Percentiles rank a stretch among this genome's conserved stretches.
Evolutionary conservation across 2,329 filamentous ascomycete genomes (phyloP).

Genomic region (Trichoderma koningii): DNA sequence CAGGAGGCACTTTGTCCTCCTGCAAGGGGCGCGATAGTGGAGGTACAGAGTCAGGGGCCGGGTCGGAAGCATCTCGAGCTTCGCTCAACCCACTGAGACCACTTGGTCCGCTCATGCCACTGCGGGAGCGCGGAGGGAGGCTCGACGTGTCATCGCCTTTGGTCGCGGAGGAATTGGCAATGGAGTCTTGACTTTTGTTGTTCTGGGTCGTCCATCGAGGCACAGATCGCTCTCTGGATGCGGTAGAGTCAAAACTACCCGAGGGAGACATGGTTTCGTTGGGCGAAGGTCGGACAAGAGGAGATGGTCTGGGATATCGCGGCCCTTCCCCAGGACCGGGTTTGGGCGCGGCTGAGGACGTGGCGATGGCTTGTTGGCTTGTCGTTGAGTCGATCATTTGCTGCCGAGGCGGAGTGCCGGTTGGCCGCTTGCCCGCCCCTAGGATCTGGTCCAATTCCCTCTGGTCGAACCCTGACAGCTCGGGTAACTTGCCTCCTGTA

Average conservation of each 20-base stretch:
- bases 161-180: conserved; percentile 49
- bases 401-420: conserved; percentile 33
- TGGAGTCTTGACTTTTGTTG: conserved; percentile 62
- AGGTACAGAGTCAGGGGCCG: conserved; percentile 26
- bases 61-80: conserved; percentile 29
- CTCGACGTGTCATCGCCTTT: conserved; percentile 56
- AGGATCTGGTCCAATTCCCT: conserved; percentile 76
- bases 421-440: conserved; percentile 54
- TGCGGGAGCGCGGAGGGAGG: conserved; percentile 56
- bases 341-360: conserved; percentile 29
- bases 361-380: conserved; percentile 30
- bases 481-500: conserved; percentile 79
- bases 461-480: conserved; percentile 79
- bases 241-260: conserved; percentile 54
- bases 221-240: conserved; percentile 43
- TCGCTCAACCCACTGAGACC: conserved; percentile 44
- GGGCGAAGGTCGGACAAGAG: conserved; percentile 40
- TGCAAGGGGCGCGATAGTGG: conserved; percentile 33
- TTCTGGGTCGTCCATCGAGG: conserved; percentile 51
- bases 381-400: conserved; percentile 35
- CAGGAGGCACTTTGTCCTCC: conserved; percentile 55
- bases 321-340: conserved; percentile 33
- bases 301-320: conserved; percentile 36
- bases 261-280: conserved; percentile 52
- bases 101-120: conserved; percentile 48